Base-by-base conservation (phyloP, 2,329 filamentous ascomycete genomes). In the Chaetothyriales sp. region DNA sequence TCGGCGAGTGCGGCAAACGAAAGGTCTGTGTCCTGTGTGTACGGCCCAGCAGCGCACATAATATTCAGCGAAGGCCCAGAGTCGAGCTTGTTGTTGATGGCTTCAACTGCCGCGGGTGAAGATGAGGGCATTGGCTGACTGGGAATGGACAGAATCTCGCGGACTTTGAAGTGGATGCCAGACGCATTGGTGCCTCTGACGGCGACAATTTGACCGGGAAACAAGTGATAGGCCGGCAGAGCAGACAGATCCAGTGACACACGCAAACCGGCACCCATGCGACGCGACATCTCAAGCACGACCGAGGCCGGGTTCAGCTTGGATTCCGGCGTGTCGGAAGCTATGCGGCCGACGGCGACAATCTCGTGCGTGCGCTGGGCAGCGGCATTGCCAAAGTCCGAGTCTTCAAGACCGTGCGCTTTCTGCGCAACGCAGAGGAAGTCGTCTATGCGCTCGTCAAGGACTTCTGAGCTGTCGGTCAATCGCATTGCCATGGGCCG, bases 401-500 rank as follows among this genome's bases (percentile, higher is more conserved):
- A 77, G 54, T 92, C 83, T 18, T 92, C 86, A 5, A 95, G 73
- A 13, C 78, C 73, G 67, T 94, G 80, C 58, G 89, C 75, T 51
- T 83, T 78, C 68, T 86, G 82, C 4, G 94, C 75, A 1, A 89
- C 67, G n/a, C 73, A 71, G 54, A 81, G 76, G 62, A 95, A 95
- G 56, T 89, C 88, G 61, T 97, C 89, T 71, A 98, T 95, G 61
- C 89, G 78, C 68, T 97, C 90, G 68, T 98, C 92, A 6, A 97
- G 77, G 45, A 95, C 86, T 66, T 95, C 89, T 4, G 90, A 94
- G 0, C 88, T 82, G 65, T 95, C 89, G 4, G 87, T 89, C 5
- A 92, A 75, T 63, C 95, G 94, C 89, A 97, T 95, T 1, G 87
- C 85, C 75, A 97, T 83, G 1, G 89, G 86, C 64, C 89, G 92